phyloP scores from a whole-genome alignment of 768 basidiomycete genomes.

The Pulveroboletus frians region DNA sequence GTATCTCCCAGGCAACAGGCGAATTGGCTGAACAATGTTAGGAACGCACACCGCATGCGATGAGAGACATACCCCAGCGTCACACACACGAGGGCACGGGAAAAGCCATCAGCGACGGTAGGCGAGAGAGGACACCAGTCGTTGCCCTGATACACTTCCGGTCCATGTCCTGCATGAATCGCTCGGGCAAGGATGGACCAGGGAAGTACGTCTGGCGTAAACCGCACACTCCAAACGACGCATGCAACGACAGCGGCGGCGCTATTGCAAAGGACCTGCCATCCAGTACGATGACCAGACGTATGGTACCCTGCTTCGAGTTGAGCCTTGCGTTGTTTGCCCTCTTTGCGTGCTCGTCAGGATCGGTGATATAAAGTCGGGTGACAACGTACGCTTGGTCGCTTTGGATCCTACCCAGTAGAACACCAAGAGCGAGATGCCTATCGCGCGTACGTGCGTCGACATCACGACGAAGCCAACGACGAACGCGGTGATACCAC shows the following conservation, averaged over 20 bases:
- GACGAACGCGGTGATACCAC: conserved; percentile 69
- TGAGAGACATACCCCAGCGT: conserved; percentile 53
- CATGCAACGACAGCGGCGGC: conserved; percentile 56
- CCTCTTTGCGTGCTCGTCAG: conserved; percentile 39
- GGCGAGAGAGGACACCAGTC: conserved; percentile 62
- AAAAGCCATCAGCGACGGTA: conserved; percentile 44
- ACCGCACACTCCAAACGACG: conserved; percentile 59
- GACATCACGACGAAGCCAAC: conserved; percentile 73
- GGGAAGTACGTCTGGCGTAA: conserved; percentile 42
- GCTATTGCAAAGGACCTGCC: conserved; percentile 84
- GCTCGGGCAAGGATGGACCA: conserved; percentile 25
- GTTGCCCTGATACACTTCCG: conserved; percentile 33
- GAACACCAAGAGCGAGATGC: conserved; percentile 63
- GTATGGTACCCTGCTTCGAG: conserved; percentile 77
- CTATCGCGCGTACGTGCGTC: conserved; percentile 61
- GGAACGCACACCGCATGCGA: neutral
- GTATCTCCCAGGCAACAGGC: conserved; percentile 89
- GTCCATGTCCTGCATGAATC: conserved; percentile 10
- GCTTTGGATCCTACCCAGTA: conserved; percentile 79
- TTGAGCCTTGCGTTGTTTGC: conserved; percentile 66
- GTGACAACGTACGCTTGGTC: conserved; percentile 59
- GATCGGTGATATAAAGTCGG: neutral
- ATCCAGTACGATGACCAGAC: conserved; percentile 67
- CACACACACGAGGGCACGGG: conserved; percentile 57
- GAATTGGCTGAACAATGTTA: conserved; percentile 56